Evolutionary conservation across 2,329 filamentous ascomycete genomes (phyloP).

Genomic region (Phyllosticta capitalensis): DNA sequence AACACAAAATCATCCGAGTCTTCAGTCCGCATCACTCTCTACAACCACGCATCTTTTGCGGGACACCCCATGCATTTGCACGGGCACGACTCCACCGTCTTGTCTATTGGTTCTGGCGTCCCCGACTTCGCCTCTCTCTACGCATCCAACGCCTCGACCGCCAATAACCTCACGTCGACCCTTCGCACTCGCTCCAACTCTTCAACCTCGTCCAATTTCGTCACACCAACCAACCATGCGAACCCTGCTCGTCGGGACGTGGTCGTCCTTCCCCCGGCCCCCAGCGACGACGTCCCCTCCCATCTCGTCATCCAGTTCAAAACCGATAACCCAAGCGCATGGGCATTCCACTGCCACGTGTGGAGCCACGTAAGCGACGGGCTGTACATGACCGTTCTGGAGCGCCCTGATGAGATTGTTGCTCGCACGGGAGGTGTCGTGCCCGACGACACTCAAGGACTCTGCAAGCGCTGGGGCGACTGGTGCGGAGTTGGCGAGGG

Average conservation of each 20-base stretch:
- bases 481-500: not conserved
- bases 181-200: not conserved
- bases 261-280: conserved; percentile 19
- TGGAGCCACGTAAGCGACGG: conserved; percentile 21
- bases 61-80: conserved; percentile 28
- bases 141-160: not conserved
- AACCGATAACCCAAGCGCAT: conserved; percentile 28
- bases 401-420: not conserved
- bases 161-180: not conserved
- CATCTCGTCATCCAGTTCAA: conserved; percentile 26
- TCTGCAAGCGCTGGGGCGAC: not conserved
- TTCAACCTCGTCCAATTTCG: not conserved
- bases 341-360: conserved; percentile 28
- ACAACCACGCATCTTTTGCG: conserved; percentile 19
- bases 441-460: not conserved
- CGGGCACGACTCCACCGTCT: conserved; percentile 38
- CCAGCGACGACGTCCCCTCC: not conserved
- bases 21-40: conserved; percentile 25
- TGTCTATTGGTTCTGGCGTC: conserved; percentile 29
- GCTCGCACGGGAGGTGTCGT: not conserved
- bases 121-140: not conserved
- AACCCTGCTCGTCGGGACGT: conserved; percentile 32
- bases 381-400: not conserved
- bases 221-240: conserved; percentile 21
- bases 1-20: conserved; percentile 17